These are phyloP conservation scores for Lophiostoma macrostomum DNA, from an alignment of 495 filamentous ascomycete genomes.

Conservation along the genomic window DNA sequence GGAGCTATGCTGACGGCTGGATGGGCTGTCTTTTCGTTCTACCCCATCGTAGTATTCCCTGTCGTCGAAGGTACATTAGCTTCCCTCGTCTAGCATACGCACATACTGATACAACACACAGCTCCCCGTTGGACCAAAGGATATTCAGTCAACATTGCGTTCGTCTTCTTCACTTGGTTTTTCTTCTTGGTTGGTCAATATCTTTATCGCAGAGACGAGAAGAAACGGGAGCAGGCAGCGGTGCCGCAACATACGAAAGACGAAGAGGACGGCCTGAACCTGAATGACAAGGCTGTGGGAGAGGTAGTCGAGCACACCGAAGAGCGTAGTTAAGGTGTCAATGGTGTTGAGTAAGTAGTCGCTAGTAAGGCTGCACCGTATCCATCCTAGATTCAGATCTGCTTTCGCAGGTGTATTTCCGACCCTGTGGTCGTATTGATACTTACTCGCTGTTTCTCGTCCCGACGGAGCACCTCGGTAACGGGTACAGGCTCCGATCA, in stretches of 20 bases:
- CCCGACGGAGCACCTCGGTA: too few species aligned
- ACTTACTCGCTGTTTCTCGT: too few species aligned
- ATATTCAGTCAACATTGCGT: constrained; percentile 21
- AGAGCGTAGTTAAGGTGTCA: too few species aligned
- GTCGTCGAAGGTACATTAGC: constrained; percentile 6
- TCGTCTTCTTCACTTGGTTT: constrained; percentile 21
- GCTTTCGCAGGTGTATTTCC: too few species aligned
- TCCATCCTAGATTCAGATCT: too few species aligned
- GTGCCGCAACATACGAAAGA: constrained; percentile 1
- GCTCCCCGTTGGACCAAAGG: constrained; percentile 16
- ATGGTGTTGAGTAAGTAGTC: too few species aligned
- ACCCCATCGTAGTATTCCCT: constrained; percentile 22
- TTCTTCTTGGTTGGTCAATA: constrained; percentile 21
- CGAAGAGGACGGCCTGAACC: constrained; percentile 14
- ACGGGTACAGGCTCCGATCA: too few species aligned
- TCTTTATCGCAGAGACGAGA: constrained; percentile 15
- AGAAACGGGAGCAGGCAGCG: constrained; percentile 7
- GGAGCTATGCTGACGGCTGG: constrained; percentile 19
- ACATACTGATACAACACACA: not conserved
- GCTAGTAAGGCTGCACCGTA: too few species aligned
- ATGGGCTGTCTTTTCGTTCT: constrained; percentile 22
- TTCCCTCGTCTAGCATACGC: not conserved
- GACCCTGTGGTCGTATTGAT: too few species aligned
- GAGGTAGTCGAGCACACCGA: constrained; percentile 20
- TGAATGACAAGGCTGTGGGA: constrained; percentile 17